Base-by-base conservation (phyloP, 176 grass and related monocot genomes). In the Phoenix roebelenii region DNA sequence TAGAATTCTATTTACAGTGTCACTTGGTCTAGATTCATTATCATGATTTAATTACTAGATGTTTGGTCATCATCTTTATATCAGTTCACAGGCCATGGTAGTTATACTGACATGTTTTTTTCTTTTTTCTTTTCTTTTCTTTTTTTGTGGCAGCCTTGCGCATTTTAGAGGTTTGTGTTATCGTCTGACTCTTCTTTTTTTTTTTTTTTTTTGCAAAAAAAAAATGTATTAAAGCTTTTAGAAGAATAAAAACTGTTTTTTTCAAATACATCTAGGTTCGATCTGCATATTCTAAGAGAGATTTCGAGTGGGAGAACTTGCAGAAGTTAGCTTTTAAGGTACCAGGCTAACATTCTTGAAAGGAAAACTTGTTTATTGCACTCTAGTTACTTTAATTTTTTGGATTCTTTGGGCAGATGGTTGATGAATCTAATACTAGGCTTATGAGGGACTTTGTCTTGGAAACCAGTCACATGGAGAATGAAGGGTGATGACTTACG, bases 271-370 rank as follows among this genome's bases (percentile, higher is more conserved):
- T 77, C 52, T 72, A 90, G 91, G 91, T 96, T 22, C 80, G 91
- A 64, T 96, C 91, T 32, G 83, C 74, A 56, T 96, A 96, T 72
- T 54, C 71, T 3, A 90, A 96, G 51, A 77, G 23, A 23, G 91
- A 96, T 85, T 96, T 96, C 55, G 91, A 96, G 77, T 96, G 86
- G 91, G 91, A 96, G 15, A 96, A 90, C 23, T 69, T 96, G 25
- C 72, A 90, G 61, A 90, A 84, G 22, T 79, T 96, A 67, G 79
- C 86, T 3, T 90, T 90, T 52, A 85, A 87, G 86, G 86, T 89
- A 32, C 3, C 14, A 25, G 50, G 22, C 12, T 29, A 30, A 60
- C 18, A 16, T 30, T 15, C 58, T 29, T 44, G 55, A 16, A 18
- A 39, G 49, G 35, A 30, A 24, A 10, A 44, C 35, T 44, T 44